These are phyloP conservation scores for Meripilus lineatus DNA, from an alignment of 1,284 basidiomycete genomes.

Conservation along the genomic window DNA sequence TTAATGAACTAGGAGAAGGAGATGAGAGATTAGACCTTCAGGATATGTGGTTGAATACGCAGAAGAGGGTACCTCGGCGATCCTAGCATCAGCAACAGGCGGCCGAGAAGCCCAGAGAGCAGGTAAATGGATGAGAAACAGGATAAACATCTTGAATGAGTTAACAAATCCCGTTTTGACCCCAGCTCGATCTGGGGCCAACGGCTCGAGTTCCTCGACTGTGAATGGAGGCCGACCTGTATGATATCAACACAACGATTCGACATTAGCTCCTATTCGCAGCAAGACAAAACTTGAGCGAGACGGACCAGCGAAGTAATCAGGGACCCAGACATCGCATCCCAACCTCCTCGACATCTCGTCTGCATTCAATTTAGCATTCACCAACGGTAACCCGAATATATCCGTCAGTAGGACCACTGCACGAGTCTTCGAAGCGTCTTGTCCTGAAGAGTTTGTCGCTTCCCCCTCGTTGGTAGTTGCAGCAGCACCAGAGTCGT, in stretches of 20 bases:
- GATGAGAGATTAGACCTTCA: too few species aligned
- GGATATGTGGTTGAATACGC: too few species aligned
- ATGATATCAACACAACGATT: not conserved
- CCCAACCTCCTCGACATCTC: slow-evolving; percentile 44
- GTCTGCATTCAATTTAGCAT: slow-evolving; percentile 63
- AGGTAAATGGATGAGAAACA: slow-evolving; percentile 26
- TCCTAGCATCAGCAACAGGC: slow-evolving; percentile 33
- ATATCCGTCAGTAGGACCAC: slow-evolving; percentile 56
- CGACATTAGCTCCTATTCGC: not conserved
- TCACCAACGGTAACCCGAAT: slow-evolving; percentile 52
- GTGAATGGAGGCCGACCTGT: slow-evolving; percentile 39
- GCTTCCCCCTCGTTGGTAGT: too few species aligned
- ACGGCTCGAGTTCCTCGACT: slow-evolving; percentile 28
- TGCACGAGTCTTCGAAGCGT: slow-evolving; percentile 32
- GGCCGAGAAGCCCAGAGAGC: slow-evolving; percentile 24
- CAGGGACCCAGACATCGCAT: slow-evolving; percentile 62
- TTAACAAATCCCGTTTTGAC: slow-evolving; percentile 28
- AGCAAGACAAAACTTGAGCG: not conserved
- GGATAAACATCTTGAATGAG: slow-evolving; percentile 28
- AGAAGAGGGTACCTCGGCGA: too few species aligned
- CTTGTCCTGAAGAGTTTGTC: too few species aligned
- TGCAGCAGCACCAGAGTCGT: not conserved
- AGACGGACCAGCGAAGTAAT: slow-evolving; percentile 40
- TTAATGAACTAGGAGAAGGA: slow-evolving; percentile 39
- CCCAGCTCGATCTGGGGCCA: slow-evolving; percentile 37